Conservation (phyloP, 2,329 filamentous ascomycete genomes). For the Aspergillus japonicus region DNA sequence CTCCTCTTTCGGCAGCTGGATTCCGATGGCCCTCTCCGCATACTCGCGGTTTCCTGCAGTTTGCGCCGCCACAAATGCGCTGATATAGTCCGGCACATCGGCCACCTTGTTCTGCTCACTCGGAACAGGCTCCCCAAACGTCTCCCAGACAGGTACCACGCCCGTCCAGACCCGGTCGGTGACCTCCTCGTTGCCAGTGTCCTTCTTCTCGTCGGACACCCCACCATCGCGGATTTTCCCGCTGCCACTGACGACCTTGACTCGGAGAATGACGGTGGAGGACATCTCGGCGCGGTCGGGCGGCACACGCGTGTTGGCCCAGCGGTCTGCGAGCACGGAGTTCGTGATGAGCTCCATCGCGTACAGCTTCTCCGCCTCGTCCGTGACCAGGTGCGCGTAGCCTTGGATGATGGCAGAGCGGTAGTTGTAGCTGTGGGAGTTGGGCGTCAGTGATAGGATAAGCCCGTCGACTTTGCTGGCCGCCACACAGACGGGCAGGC, state of each 20-base stretch:
- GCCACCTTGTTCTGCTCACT: slow-evolving; percentile 59
- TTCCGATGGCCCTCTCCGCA: slow-evolving; percentile 37
- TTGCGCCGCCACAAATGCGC: slow-evolving; percentile 50
- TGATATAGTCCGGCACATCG: slow-evolving; percentile 63
- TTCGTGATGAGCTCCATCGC: slow-evolving; percentile 79
- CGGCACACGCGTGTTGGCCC: slow-evolving; percentile 66
- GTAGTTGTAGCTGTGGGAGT: slow-evolving; percentile 84
- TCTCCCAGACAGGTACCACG: slow-evolving; percentile 63
- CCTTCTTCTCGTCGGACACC: slow-evolving; percentile 61
- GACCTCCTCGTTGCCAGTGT: slow-evolving; percentile 49
- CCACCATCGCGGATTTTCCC: slow-evolving; percentile 70
- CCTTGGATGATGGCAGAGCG: slow-evolving; percentile 78
- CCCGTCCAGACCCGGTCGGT: slow-evolving; percentile 58
- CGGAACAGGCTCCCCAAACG: slow-evolving; percentile 63
- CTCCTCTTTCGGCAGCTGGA: slow-evolving; percentile 30
- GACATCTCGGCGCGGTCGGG: slow-evolving; percentile 72
- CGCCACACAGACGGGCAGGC: slow-evolving; percentile 69
- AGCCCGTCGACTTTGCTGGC: slow-evolving; percentile 76
- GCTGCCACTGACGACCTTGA: slow-evolving; percentile 68
- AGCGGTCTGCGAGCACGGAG: slow-evolving; percentile 66
- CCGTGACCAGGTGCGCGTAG: slow-evolving; percentile 65
- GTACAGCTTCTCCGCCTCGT: slow-evolving; percentile 69
- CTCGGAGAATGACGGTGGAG: slow-evolving; percentile 69
- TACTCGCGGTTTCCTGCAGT: slow-evolving; percentile 47
- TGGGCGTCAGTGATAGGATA: slow-evolving; percentile 75